Conservation (phyloP, 2,329 filamentous ascomycete species). For the Phialophora macrospora region DNA sequence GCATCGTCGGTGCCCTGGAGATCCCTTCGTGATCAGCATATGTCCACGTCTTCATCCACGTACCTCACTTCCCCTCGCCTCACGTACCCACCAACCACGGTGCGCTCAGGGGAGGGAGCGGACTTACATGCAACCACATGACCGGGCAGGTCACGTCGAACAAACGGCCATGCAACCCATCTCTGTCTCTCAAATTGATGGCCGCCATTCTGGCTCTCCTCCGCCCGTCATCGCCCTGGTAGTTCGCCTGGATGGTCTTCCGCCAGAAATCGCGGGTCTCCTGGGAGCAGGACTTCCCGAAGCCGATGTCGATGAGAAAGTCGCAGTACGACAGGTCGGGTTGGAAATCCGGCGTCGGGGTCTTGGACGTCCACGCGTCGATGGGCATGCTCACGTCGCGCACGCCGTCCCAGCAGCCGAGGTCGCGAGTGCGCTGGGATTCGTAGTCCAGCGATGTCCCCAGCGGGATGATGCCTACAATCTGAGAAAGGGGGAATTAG, state of each 20-base stretch:
- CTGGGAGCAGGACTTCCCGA: slow-evolving; percentile 49
- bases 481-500: slow-evolving; percentile 43
- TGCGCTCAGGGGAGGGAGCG: not conserved
- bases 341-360: slow-evolving; percentile 50
- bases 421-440: slow-evolving; percentile 48
- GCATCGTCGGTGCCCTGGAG: slow-evolving; percentile 49
- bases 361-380: slow-evolving; percentile 48
- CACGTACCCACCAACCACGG: not conserved
- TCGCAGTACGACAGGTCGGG: slow-evolving; percentile 51
- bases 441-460: slow-evolving; percentile 60
- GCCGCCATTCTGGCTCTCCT: slow-evolving; percentile 55
- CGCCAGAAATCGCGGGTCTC: slow-evolving; percentile 53
- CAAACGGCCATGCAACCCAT: slow-evolving; percentile 54
- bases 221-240: slow-evolving; percentile 57
- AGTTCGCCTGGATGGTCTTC: slow-evolving; percentile 52
- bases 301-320: slow-evolving; percentile 54
- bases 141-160: slow-evolving; percentile 58
- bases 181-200: slow-evolving; percentile 55
- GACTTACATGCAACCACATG: slow-evolving; percentile 54
- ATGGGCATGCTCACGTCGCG: slow-evolving; percentile 45
- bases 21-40: slow-evolving; percentile 13
- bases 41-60: no score
- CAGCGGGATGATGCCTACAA: slow-evolving; percentile 57
- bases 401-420: slow-evolving; percentile 57
- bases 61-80: not conserved